A percentile compares a stretch with the other conserved stretches of the same genome.
Conservation (phyloP, 106 monocot species). For the Cymbidium sinense region DNA sequence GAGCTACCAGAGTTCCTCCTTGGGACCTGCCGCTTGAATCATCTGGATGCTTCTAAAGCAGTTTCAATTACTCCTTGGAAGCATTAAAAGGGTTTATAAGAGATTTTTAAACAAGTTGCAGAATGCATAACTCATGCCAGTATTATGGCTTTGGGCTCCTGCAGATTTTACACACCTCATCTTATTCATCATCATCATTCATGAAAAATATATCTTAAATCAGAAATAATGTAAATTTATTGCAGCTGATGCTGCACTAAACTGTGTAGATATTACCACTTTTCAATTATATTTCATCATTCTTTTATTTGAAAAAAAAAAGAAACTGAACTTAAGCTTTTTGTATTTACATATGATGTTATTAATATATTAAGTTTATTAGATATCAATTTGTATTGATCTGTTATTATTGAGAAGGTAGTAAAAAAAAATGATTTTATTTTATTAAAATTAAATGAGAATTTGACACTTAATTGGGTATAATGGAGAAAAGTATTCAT, state of each 20-base stretch:
- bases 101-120: too few relatives aligned
- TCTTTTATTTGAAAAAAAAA: neutral
- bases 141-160: neutral
- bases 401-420: too few relatives aligned
- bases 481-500: too few relatives aligned
- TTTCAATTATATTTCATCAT: neutral
- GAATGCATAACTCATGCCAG: neutral
- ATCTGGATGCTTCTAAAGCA: constrained; percentile 66
- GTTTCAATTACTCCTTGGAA: constrained; percentile 26
- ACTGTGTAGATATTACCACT: constrained; percentile 2
- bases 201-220: neutral
- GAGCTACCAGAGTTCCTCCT: constrained; percentile 82
- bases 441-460: too few relatives aligned
- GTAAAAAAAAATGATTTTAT: too few relatives aligned
- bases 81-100: neutral
- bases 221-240: neutral
- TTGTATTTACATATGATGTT: neutral
- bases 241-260: neutral
- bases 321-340: neutral
- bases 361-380: neutral
- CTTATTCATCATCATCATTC: neutral
- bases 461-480: too few relatives aligned
- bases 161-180: constrained; percentile 1
- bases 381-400: too few relatives aligned
- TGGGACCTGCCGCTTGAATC: constrained; percentile 76